A percentile compares a stretch with the other conserved stretches of the same genome.
These are phyloP conservation scores for Polymyxa betae DNA, from an alignment of 208 protist genomes.

Conservation along the genomic window DNA sequence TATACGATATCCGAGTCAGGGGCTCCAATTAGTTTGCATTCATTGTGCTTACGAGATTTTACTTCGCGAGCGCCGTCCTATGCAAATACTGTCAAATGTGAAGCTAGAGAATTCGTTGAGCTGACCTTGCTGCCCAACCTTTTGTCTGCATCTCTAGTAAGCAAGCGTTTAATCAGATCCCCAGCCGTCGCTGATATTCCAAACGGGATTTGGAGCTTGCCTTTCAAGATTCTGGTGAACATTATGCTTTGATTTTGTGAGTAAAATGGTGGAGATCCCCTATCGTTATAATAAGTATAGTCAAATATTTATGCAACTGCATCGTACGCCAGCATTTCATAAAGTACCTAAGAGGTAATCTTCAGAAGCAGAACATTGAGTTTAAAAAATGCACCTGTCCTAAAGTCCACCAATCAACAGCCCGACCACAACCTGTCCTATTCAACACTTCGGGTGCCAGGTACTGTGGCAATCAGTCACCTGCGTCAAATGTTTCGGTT, in stretches of 20 bases:
- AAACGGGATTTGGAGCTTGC: background rate
- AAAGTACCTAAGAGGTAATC: too few relatives aligned
- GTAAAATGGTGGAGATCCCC: conserved; percentile 54
- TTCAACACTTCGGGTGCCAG: conserved; percentile 58
- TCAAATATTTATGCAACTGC: too few relatives aligned
- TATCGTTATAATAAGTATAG: conserved; percentile 58
- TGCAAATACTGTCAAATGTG: background rate
- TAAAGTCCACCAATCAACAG: conserved; percentile 57
- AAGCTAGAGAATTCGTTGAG: too few relatives aligned
- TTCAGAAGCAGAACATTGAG: too few relatives aligned
- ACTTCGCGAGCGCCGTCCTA: background rate
- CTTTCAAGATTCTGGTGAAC: conserved; percentile 52
- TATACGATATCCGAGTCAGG: background rate
- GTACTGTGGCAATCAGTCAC: conserved; percentile 42
- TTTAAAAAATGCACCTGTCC: too few relatives aligned
- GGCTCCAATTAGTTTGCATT: background rate
- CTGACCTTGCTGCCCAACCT: background rate
- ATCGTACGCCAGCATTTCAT: too few relatives aligned
- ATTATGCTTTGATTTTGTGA: conserved; percentile 3
- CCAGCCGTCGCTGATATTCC: background rate
- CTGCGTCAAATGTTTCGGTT: background rate
- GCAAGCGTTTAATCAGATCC: background rate
- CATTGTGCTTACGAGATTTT: background rate
- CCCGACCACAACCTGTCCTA: conserved; percentile 43
- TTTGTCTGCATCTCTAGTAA: background rate